Evolutionary conservation across 345 rosid species (phyloP).

Genomic region (Trapa incisa): DNA sequence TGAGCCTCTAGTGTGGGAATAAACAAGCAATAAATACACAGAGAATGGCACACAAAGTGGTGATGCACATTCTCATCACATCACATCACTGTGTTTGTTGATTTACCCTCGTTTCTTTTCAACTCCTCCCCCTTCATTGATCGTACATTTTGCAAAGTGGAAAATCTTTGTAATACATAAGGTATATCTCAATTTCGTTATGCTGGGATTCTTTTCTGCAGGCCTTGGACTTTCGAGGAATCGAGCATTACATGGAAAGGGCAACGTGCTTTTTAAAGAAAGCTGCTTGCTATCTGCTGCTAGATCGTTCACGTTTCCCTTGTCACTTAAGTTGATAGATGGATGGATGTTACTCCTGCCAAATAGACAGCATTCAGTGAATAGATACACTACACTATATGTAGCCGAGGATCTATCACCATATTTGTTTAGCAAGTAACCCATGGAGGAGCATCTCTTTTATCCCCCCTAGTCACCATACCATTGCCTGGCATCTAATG

Average conservation of each 20-base stretch:
- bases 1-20: not conserved
- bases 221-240: not conserved
- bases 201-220: not conserved
- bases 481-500: constrained; percentile 10
- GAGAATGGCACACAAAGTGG: constrained; percentile 9
- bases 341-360: too few relatives aligned
- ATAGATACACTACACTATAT: too few relatives aligned
- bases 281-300: too few relatives aligned
- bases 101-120: too few relatives aligned
- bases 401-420: not conserved
- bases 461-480: too few relatives aligned
- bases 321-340: too few relatives aligned
- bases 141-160: not conserved
- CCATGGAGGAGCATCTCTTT: not conserved
- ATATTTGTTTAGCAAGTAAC: too few relatives aligned
- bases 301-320: too few relatives aligned
- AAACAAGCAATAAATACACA: not conserved
- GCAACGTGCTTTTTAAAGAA: not conserved
- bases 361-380: too few relatives aligned
- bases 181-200: too few relatives aligned
- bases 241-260: not conserved
- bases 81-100: constrained; percentile 7
- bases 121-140: not conserved
- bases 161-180: not conserved
- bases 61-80: constrained; percentile 5